Percentiles rank a stretch among this genome's conserved stretches.
phyloP scores from a whole-genome alignment of 352 stramenopile genomes.

The Globisporangium cystogenes region DNA sequence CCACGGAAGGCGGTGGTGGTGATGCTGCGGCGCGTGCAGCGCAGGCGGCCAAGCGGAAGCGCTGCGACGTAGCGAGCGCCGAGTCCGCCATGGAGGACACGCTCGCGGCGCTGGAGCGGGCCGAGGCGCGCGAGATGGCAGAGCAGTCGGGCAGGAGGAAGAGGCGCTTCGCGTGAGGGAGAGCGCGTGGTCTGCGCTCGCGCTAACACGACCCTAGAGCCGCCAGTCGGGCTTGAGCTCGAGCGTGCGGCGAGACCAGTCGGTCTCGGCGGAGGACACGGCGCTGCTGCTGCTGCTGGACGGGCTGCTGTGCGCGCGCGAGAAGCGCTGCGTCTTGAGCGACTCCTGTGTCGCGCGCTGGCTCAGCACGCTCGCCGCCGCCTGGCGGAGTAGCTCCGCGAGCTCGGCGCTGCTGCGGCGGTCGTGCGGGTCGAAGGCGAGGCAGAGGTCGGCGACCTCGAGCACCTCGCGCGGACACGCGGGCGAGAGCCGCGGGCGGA shows the following conservation, averaged over 20 bases:
- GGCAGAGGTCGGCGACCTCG: slow-evolving; percentile 21
- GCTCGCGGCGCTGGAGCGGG: slow-evolving; percentile 34
- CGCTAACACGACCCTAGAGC: not conserved
- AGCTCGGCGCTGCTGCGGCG: slow-evolving; percentile 23
- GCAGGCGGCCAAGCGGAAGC: not conserved
- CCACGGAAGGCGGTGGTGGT: not conserved
- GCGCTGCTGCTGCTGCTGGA: slow-evolving; percentile 6
- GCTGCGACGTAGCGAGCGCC: not conserved
- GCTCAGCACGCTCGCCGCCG: slow-evolving; percentile 12
- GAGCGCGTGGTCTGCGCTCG: not conserved
- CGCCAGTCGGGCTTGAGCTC: slow-evolving; percentile 17
- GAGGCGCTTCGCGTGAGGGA: not conserved
- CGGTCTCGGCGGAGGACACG: slow-evolving; percentile 15
- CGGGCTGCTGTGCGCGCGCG: slow-evolving; percentile 3
- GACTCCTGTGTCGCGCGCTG: slow-evolving; percentile 7
- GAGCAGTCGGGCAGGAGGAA: not conserved
- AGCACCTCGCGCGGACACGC: slow-evolving; percentile 24
- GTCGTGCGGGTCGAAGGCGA: slow-evolving; percentile 23
- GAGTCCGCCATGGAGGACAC: slow-evolving; percentile 22
- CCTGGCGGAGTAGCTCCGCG: slow-evolving; percentile 14
- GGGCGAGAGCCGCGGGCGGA: slow-evolving; percentile 23
- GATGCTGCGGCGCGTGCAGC: not conserved
- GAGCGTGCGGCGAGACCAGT: slow-evolving; percentile 25
- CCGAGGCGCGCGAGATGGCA: slow-evolving; percentile 17
- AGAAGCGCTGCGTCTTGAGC: slow-evolving; percentile 1